Evolutionary conservation across 179 eudicot species (phyloP).

Genomic region (Nepenthes alata): DNA sequence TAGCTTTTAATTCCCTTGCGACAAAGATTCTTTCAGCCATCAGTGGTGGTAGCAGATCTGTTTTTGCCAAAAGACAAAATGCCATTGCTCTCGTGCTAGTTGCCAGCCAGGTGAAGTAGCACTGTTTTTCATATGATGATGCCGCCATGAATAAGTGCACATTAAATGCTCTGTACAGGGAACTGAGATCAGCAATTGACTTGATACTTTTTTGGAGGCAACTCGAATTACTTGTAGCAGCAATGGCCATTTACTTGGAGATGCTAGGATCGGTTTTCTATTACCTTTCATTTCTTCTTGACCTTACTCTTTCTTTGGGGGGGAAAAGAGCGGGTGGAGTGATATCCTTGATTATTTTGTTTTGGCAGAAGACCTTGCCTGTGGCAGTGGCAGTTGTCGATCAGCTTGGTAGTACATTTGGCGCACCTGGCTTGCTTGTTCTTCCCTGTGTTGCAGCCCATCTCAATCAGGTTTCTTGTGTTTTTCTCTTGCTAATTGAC

Average conservation of each 20-base stretch:
- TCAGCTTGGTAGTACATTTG: conserved; percentile 84
- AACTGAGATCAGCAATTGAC: no score
- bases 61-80: conserved; percentile 59
- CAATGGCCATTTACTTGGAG: not conserved
- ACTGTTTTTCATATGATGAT: not conserved
- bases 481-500: not conserved
- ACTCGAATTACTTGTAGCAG: not conserved
- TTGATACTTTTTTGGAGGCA: no score
- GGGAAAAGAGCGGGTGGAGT: no score
- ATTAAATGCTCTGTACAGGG: not conserved
- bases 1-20: conserved; percentile 63
- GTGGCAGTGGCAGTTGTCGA: conserved; percentile 88
- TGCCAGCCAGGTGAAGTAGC: conserved; percentile 70
- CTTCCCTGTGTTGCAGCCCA: conserved; percentile 97
- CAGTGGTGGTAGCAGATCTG: conserved; percentile 58
- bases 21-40: conserved; percentile 41
- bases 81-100: conserved; percentile 66
- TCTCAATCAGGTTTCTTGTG: conserved; percentile 48
- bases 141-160: not conserved
- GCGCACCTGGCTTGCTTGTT: conserved; percentile 79
- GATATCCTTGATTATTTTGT: not conserved
- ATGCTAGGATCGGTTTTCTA: not conserved
- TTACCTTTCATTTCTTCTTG: not conserved
- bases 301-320: not conserved
- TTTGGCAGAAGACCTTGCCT: conserved; percentile 76